Percentiles rank a stretch among this genome's conserved stretches.
Conservation (phyloP, 495 filamentous ascomycete species). For the Aspergillus carlsbadensis region DNA sequence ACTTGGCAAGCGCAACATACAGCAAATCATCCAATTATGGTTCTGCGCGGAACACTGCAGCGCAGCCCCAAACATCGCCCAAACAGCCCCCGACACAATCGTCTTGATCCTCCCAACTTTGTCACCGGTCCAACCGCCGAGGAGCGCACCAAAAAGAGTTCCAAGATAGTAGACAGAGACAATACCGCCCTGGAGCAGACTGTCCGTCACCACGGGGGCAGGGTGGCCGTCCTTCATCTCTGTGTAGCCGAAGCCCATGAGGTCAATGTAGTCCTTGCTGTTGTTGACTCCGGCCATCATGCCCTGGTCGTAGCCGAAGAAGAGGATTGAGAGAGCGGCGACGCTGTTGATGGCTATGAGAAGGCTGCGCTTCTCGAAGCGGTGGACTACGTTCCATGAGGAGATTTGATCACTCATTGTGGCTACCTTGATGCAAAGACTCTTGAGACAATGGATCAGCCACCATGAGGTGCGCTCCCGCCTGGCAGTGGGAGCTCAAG, state of each 20-base stretch:
- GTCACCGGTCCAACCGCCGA: constrained; percentile 63
- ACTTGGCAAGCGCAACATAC: constrained; percentile 26
- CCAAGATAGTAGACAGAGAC: constrained; percentile 72
- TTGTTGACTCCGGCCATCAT: constrained; percentile 78
- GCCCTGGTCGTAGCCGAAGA: constrained; percentile 68
- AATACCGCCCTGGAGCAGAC: constrained; percentile 66
- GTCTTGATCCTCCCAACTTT: constrained; percentile 61
- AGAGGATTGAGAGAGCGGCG: constrained; percentile 59
- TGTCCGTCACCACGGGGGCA: constrained; percentile 57
- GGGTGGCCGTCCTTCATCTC: constrained; percentile 43
- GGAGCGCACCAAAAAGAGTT: constrained; percentile 57
- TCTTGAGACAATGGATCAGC: no score
- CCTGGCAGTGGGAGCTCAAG: neutral
- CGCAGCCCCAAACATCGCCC: constrained; percentile 58
- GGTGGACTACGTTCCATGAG: constrained; percentile 58
- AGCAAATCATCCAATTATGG: constrained; percentile 69
- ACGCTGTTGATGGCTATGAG: constrained; percentile 65
- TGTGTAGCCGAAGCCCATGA: constrained; percentile 65
- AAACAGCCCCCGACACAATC: constrained; percentile 54
- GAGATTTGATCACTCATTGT: constrained; percentile 48
- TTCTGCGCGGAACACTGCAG: constrained; percentile 65
- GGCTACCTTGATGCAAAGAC: constrained; percentile 4
- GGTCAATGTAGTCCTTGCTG: constrained; percentile 59
- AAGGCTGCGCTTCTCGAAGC: constrained; percentile 60
- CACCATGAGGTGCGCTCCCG: no score